Conservation (phyloP, 768 basidiomycete genomes). For the Rhodotorula kratochvilovae region DNA sequence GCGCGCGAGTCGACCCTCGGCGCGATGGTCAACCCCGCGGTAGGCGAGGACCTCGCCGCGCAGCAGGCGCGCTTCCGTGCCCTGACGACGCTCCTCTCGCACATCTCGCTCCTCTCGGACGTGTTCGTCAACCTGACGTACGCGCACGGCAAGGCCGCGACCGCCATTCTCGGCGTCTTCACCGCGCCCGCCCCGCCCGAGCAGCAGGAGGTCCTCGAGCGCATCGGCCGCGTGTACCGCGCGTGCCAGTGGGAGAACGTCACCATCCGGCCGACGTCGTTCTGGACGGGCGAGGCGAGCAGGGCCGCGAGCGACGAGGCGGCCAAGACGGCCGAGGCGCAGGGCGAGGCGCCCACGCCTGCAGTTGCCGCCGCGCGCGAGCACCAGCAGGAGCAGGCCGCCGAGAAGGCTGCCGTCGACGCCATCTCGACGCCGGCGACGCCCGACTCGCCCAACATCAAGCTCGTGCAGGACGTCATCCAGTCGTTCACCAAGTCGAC, state of each 20-base stretch:
- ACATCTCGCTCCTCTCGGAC: slow-evolving; percentile 76
- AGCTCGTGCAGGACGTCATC: slow-evolving; percentile 71
- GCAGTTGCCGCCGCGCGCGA: slow-evolving; percentile 2
- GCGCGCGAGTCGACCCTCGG: slow-evolving; percentile 24
- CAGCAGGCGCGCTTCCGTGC: slow-evolving; percentile 66
- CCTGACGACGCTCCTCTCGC: slow-evolving; percentile 70
- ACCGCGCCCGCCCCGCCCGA: slow-evolving; percentile 54
- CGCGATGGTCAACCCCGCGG: slow-evolving; percentile 39
- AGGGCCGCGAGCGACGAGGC: slow-evolving; percentile 53
- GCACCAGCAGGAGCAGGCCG: slow-evolving; percentile 23
- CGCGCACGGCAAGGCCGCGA: slow-evolving; percentile 70
- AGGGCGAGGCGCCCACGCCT: neutral
- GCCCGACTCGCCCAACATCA: slow-evolving; percentile 56
- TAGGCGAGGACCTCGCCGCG: slow-evolving; percentile 51
- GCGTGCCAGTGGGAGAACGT: slow-evolving; percentile 84
- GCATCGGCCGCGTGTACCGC: slow-evolving; percentile 75
- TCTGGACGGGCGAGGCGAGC: slow-evolving; percentile 45
- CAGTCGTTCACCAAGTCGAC: slow-evolving; percentile 69
- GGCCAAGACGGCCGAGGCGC: slow-evolving; percentile 1
- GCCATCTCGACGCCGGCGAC: slow-evolving; percentile 26
- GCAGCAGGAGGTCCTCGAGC: slow-evolving; percentile 60
- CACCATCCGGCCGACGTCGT: slow-evolving; percentile 56
- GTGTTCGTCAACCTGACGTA: slow-evolving; percentile 78
- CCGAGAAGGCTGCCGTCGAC: slow-evolving; percentile 27
- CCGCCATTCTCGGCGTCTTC: slow-evolving; percentile 68